Conservation (phyloP, 2,329 filamentous ascomycete genomes). For the Verticillium longisporum region DNA sequence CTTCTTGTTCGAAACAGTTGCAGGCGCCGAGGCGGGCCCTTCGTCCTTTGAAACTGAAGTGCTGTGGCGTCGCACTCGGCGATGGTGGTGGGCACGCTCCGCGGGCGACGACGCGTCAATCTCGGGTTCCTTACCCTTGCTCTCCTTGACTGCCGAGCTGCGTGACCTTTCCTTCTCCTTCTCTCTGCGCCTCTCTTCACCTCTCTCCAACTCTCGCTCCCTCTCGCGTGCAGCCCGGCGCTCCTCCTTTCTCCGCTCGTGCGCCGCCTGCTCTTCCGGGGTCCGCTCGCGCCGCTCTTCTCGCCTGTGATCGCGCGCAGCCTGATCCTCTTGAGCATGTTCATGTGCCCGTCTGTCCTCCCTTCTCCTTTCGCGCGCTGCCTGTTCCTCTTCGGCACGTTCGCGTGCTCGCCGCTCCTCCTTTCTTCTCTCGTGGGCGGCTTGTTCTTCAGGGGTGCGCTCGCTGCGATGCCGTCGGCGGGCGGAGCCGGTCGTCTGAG, state of each 20-base stretch:
- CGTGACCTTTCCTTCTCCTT: slow-evolving; percentile 3
- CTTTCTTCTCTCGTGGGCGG: not conserved
- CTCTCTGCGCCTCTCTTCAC: slow-evolving; percentile 9
- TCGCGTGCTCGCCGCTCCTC: slow-evolving; percentile 30
- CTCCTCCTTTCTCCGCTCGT: slow-evolving; percentile 43
- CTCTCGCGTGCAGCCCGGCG: slow-evolving; percentile 16
- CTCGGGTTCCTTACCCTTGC: slow-evolving; percentile 27
- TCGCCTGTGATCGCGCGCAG: slow-evolving; percentile 41
- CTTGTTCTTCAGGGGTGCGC: slow-evolving; percentile 27
- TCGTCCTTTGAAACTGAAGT: slow-evolving; percentile 26
- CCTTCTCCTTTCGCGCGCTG: not conserved
- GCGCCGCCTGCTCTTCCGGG: slow-evolving; percentile 41
- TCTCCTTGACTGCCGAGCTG: slow-evolving; percentile 8
- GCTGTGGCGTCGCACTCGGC: slow-evolving; percentile 27
- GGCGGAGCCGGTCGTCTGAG: slow-evolving; percentile 6
- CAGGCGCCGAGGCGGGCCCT: slow-evolving; percentile 12
- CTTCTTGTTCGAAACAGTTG: slow-evolving; percentile 24
- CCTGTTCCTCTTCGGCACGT: slow-evolving; percentile 28
- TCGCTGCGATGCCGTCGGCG: slow-evolving; percentile 10
- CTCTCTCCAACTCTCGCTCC: slow-evolving; percentile 6
- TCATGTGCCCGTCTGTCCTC: slow-evolving; percentile 30
- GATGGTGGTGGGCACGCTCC: slow-evolving; percentile 1
- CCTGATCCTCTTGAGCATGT: slow-evolving; percentile 42
- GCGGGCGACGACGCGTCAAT: not conserved
- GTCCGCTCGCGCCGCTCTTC: slow-evolving; percentile 39